Evolutionary conservation across 495 filamentous ascomycete species (phyloP), one percentile per base, ranked within the genome.

Genomic region (Melanomma pulvis-pyrius): DNA sequence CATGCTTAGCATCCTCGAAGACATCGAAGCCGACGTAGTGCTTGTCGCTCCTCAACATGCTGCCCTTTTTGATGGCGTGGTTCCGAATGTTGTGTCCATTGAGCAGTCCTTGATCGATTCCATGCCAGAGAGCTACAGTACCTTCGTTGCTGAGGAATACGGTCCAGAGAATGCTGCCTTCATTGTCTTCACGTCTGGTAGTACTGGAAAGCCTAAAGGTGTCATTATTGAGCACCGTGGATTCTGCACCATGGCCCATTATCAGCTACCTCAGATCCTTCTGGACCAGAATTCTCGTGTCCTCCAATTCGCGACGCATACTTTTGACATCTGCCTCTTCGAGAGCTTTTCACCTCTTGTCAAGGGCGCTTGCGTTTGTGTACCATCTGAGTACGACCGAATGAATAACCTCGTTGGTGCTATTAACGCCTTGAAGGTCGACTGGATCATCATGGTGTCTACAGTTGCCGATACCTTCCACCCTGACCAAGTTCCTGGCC

Each of bases 301-400:
- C 0, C 80, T 84, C 63, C 82, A 85, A 57, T 84, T 84, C 47
- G 83, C 83, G 0, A 81, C 83, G 0, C 73, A 83, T 32, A 83
- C 81, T 0, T 86, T 84, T 44, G 83, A 86, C 68, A 82, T 80
- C 25, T 79, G 78, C 24, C 69, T 84, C 21, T 70, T 82, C 74
- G 82, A 86, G 59, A 79, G 80, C 17, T 71, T 84, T 19, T 79
- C 77, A 12, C 77, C 82, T 12, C 67, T 85, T 8, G 81, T 82
- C 54, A 55, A 77, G n/a, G 87, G 87, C 19, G 87, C 81, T 30
- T 83, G 80, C 59, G 76, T 88, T 2, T 90, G 87, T 70, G 78
- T 89, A 28, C 86, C 85, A 2, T 82, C 78, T 67, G 82, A 86
- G 48, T 76, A 86, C 24, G 53, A 21, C 81, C 84, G 25, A 75